A percentile compares a stretch with the other conserved stretches of the same genome.
Evolutionary conservation across 768 basidiomycete species (phyloP).

Genomic region (Trametes meyenii): DNA sequence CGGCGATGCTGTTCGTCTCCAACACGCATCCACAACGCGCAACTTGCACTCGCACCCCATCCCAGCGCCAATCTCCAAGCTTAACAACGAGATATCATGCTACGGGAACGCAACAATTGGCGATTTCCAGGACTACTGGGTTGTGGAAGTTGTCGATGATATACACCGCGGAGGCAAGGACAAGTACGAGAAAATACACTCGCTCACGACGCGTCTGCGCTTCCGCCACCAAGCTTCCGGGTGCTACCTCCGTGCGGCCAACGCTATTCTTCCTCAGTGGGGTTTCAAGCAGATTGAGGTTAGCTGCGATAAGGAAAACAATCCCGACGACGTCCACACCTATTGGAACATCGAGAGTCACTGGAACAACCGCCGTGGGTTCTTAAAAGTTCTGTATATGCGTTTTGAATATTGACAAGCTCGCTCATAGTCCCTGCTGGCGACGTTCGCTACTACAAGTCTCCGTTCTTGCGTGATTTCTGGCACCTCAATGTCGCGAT

Average conservation of each 20-base stretch:
- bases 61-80: constrained; percentile 85
- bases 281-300: constrained; percentile 99
- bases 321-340: constrained; percentile 78
- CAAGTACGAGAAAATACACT: constrained; percentile 73
- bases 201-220: constrained; percentile 87
- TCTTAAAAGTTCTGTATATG: background rate
- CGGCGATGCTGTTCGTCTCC: constrained; percentile 79
- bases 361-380: constrained; percentile 92
- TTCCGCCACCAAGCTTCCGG: constrained; percentile 77
- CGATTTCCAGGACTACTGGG: constrained; percentile 89
- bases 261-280: constrained; percentile 92
- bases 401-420: background rate
- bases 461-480: constrained; percentile 95
- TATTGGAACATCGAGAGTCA: constrained; percentile 99
- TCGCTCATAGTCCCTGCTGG: constrained; percentile 73
- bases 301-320: constrained; percentile 87
- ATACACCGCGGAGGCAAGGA: constrained; percentile 61
- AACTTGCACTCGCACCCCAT: constrained; percentile 93
- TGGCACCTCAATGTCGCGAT: constrained; percentile 99
- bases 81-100: constrained; percentile 89
- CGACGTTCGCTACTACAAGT: constrained; percentile 79
- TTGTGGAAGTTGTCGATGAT: constrained; percentile 93
- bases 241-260: constrained; percentile 90
- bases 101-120: constrained; percentile 92
- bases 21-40: constrained; percentile 80